Base-by-base conservation (phyloP, 1,284 basidiomycete genomes). In the Boletus sp. region DNA sequence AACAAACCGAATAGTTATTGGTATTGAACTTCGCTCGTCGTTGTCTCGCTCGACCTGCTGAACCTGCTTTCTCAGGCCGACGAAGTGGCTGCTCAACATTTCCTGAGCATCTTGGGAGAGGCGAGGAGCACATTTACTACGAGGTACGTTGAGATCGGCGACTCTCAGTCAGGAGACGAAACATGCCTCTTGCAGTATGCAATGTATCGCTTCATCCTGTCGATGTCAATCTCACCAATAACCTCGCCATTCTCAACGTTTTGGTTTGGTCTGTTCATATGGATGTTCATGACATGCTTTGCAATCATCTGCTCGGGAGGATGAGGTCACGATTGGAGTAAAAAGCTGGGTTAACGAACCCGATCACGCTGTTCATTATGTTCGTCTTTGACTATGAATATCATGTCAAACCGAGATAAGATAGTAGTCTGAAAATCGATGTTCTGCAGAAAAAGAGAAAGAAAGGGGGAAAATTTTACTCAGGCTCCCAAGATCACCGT, bases 401-500 rank as follows among this genome's bases (percentile, higher is more conserved):
- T 99, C 97, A 99, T 98, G 72, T 99, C 97, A 76, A 99, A 99
- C 61, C 97, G 89, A 54, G 94, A 98, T 75, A 99, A 76, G 69
- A 99, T 98, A 1, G 97, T 99, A 3, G 97, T 98, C 77, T 98
- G 96, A 74, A 98, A 98, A 73, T 98, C 96, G 60, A 98, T 98
- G 72, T 98, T 98, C 91, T 94, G 63, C 37, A 44, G 39, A 45
- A 49, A 41, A 24, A 48, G 50, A 31, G 8, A 41, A 9, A 15
- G 36, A 18, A 37, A 37, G 15, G 27, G 27, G 48, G 37, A 42
- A 24, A 24, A 24, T 24, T 24, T 41, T 1, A 35, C 11, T 58
- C 41, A 55, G 37, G 29, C 59, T 0, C 22, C 12, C 7, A 46
- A 42, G 46, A 45, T 31, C 41, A 37, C 37, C 7, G 53, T 2